Conservation (phyloP, 805 yeast genomes). For the Cyberlindnera euphorbiiphila region DNA sequence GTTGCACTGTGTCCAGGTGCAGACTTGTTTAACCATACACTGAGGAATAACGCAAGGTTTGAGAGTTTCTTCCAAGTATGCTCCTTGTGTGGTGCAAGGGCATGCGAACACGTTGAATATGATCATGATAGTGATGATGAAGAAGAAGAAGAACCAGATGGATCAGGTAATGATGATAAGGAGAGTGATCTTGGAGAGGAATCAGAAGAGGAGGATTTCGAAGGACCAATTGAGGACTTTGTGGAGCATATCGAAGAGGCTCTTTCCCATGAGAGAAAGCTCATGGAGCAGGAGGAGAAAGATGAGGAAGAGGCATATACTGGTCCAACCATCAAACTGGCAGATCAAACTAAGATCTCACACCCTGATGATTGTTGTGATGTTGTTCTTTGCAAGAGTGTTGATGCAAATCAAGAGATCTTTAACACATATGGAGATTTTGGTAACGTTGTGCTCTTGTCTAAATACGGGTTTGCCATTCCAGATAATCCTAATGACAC, state of each 20-base stretch:
- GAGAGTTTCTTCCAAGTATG: slow-evolving; percentile 54
- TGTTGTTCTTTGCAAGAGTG: slow-evolving; percentile 44
- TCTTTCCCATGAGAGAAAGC: slow-evolving; percentile 13
- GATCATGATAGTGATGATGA: slow-evolving; percentile 8
- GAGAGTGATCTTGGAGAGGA: slow-evolving; percentile 14
- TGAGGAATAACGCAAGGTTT: slow-evolving; percentile 62
- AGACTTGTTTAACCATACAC: slow-evolving; percentile 78
- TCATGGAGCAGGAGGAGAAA: slow-evolving; percentile 16
- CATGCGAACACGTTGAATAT: slow-evolving; percentile 30
- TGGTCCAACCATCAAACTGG: slow-evolving; percentile 9
- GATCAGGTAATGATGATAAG: slow-evolving; percentile 19
- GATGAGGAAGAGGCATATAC: slow-evolving; percentile 15
- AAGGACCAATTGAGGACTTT: slow-evolving; percentile 28
- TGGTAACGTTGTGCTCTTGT: slow-evolving; percentile 58
- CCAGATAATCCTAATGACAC: slow-evolving; percentile 51
- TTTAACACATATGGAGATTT: slow-evolving; percentile 83
- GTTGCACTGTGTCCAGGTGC: slow-evolving; percentile 87
- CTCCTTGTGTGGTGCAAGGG: slow-evolving; percentile 42
- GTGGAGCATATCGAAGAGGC: slow-evolving; percentile 29
- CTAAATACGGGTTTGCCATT: slow-evolving; percentile 76
- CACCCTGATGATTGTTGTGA: slow-evolving; percentile 64
- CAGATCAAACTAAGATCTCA: slow-evolving; percentile 33
- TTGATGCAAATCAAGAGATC: slow-evolving; percentile 53
- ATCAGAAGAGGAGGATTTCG: slow-evolving; percentile 22
- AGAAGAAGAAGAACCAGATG: slow-evolving; percentile 16